phyloP scores from a whole-genome alignment of 768 basidiomycete species.

The Boletus sp. region DNA sequence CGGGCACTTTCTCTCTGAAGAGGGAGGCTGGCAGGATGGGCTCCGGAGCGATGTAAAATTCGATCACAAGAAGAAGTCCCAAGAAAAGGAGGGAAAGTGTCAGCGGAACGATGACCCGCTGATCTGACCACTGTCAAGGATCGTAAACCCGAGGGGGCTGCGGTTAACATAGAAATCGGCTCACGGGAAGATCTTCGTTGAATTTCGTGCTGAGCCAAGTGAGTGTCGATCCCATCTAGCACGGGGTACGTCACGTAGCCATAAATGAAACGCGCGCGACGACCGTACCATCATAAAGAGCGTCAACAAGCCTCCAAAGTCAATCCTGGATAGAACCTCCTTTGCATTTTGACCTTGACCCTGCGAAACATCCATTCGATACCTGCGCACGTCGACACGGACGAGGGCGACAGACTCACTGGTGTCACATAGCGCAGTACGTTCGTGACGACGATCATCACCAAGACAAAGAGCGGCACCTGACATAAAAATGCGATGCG shows the following conservation, averaged over 20 bases:
- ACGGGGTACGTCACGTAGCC: not conserved
- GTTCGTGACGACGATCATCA: slow-evolving; percentile 1
- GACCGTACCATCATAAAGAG: slow-evolving; percentile 6
- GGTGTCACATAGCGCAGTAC: slow-evolving; percentile 9
- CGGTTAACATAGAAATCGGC: not conserved
- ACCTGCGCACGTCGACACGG: not conserved
- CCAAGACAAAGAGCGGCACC: slow-evolving; percentile 3
- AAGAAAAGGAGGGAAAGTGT: slow-evolving; percentile 5
- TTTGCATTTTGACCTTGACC: slow-evolving; percentile 6
- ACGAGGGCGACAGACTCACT: not conserved
- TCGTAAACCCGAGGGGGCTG: not conserved
- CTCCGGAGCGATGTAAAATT: slow-evolving; percentile 5
- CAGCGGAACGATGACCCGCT: slow-evolving; percentile 5
- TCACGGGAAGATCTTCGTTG: slow-evolving; percentile 12
- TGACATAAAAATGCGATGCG: slow-evolving; percentile 14
- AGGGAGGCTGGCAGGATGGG: slow-evolving; percentile 12
- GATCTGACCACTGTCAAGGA: slow-evolving; percentile 7
- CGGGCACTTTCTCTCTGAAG: slow-evolving; percentile 4
- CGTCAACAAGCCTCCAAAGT: slow-evolving; percentile 11
- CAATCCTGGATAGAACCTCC: slow-evolving; percentile 9
- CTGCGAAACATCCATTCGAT: not conserved
- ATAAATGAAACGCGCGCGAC: not conserved
- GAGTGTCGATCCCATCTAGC: slow-evolving; percentile 11
- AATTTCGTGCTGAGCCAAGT: slow-evolving; percentile 15
- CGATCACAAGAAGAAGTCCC: slow-evolving; percentile 3